Percentiles rank a stretch among this genome's conserved stretches.
These are phyloP conservation scores for Citrus hindsii DNA, from an alignment of 345 rosid genomes.

Conservation along the genomic window DNA sequence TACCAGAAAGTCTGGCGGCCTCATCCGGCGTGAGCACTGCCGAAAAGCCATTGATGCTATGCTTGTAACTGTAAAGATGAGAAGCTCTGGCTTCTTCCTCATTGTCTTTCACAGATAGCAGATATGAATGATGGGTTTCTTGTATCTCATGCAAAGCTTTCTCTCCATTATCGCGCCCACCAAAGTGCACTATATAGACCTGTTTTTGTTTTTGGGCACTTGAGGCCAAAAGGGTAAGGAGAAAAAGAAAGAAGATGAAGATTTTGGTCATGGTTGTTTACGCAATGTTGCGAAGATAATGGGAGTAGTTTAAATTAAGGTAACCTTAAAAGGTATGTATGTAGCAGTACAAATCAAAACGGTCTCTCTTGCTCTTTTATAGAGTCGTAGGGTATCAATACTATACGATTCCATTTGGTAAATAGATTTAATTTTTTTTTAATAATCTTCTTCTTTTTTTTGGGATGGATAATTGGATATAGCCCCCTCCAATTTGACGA, in stretches of 20 bases:
- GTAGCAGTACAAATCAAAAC: not conserved
- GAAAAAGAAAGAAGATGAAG: slow-evolving; percentile 25
- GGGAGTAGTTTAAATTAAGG: slow-evolving; percentile 20
- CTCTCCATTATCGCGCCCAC: slow-evolving; percentile 48
- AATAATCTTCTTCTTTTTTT: too few relatives aligned
- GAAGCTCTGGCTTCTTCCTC: slow-evolving; percentile 66
- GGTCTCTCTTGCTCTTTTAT: not conserved
- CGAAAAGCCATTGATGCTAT: slow-evolving; percentile 81
- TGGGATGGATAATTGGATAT: too few relatives aligned
- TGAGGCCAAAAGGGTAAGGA: slow-evolving; percentile 44
- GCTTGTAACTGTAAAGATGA: slow-evolving; percentile 83
- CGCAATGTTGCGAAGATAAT: not conserved
- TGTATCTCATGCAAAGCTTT: slow-evolving; percentile 55
- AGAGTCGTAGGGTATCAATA: not conserved
- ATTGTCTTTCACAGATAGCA: slow-evolving; percentile 52
- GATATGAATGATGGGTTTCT: slow-evolving; percentile 57
- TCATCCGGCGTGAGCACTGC: slow-evolving; percentile 62
- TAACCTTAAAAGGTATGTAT: not conserved
- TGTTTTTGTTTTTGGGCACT: slow-evolving; percentile 41
- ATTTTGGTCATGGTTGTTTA: slow-evolving; percentile 23
- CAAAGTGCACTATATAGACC: slow-evolving; percentile 73
- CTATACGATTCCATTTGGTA: not conserved
- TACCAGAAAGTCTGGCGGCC: slow-evolving; percentile 67
- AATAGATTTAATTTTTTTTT: not conserved
- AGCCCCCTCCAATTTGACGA: not conserved